Evolutionary conservation across 2,329 filamentous ascomycete genomes (phyloP).

Genomic region (Botrytis porri): DNA sequence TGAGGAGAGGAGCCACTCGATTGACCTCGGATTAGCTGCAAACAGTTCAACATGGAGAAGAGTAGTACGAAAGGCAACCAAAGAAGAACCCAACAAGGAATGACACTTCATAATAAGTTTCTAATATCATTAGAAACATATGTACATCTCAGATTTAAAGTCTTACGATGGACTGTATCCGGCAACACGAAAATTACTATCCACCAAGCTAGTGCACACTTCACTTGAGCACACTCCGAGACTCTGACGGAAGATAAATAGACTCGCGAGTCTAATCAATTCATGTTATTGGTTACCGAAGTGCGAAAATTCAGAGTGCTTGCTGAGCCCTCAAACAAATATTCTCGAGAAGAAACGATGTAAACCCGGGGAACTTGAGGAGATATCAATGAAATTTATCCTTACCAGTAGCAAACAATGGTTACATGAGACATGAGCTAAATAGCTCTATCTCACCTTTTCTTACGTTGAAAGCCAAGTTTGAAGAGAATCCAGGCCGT

Average conservation of each 20-base stretch:
- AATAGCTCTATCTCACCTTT: too few relatives aligned
- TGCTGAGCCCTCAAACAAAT: not conserved
- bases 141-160: not conserved
- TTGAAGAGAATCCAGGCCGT: too few relatives aligned
- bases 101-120: too few relatives aligned
- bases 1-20: not conserved
- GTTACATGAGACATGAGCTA: too few relatives aligned
- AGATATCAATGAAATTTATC: too few relatives aligned
- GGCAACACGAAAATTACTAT: not conserved
- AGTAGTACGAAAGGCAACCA: not conserved
- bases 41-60: not conserved
- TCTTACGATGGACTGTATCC: not conserved
- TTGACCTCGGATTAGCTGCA: not conserved
- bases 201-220: not conserved
- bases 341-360: too few relatives aligned
- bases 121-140: not conserved
- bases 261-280: not conserved
- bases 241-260: not conserved
- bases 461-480: too few relatives aligned
- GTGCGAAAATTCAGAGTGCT: not conserved
- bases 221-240: not conserved
- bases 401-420: too few relatives aligned
- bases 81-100: too few relatives aligned
- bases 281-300: not conserved
- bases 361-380: too few relatives aligned